Evolutionary conservation across 768 basidiomycete genomes (phyloP).

Genomic region (Boletus bicolor): DNA sequence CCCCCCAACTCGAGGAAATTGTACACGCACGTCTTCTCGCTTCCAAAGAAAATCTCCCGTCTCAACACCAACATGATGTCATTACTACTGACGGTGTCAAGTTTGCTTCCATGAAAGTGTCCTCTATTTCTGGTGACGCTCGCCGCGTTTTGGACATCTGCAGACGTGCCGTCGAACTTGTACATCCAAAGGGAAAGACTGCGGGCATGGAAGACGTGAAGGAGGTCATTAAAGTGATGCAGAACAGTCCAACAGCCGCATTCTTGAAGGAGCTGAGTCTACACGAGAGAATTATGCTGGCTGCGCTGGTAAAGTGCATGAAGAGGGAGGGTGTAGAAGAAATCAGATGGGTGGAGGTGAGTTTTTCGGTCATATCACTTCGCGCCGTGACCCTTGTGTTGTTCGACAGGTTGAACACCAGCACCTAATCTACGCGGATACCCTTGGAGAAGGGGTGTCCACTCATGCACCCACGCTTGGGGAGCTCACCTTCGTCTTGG

Average conservation of each 20-base stretch:
- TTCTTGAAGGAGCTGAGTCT: slow-evolving; percentile 80
- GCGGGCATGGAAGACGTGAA: slow-evolving; percentile 72
- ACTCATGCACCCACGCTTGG: slow-evolving; percentile 52
- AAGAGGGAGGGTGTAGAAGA: slow-evolving; percentile 84
- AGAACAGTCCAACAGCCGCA: slow-evolving; percentile 85
- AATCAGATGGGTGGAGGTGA: slow-evolving; percentile 79
- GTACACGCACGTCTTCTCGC: slow-evolving; percentile 76
- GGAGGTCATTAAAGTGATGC: slow-evolving; percentile 80
- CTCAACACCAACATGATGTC: slow-evolving; percentile 48
- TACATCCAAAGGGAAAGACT: slow-evolving; percentile 45
- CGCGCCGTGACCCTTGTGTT: neutral
- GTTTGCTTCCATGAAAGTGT: slow-evolving; percentile 78
- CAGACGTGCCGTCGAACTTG: slow-evolving; percentile 85
- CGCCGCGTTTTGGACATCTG: slow-evolving; percentile 91
- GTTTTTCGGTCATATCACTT: slow-evolving; percentile 18
- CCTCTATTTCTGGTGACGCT: slow-evolving; percentile 88
- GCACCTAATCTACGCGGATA: slow-evolving; percentile 65
- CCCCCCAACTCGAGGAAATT: slow-evolving; percentile 75
- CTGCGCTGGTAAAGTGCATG: slow-evolving; percentile 76
- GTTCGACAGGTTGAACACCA: slow-evolving; percentile 63
- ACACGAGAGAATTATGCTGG: slow-evolving; percentile 87
- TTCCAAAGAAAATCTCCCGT: slow-evolving; percentile 46
- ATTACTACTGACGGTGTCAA: slow-evolving; percentile 72
- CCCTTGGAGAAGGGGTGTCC: slow-evolving; percentile 60
- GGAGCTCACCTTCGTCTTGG: slow-evolving; percentile 69